Evolutionary conservation across 2,329 filamentous ascomycete species (phyloP).

Genomic region (Diplodia mutila): DNA sequence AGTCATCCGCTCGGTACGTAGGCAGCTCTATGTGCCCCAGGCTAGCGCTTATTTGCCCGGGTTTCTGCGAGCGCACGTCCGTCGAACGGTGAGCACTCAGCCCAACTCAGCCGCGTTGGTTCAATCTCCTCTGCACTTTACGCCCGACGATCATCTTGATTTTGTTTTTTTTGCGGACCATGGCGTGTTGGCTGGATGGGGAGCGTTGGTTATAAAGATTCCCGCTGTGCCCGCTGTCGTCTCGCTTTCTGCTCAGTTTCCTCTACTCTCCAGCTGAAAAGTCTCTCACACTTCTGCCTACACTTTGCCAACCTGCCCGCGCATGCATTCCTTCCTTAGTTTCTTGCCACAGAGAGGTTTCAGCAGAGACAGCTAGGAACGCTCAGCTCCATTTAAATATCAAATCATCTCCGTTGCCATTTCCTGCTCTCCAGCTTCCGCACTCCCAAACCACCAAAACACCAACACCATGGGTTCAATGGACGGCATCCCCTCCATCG

Average conservation of each 20-base stretch:
- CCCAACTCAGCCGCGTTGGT: slow-evolving; percentile 17
- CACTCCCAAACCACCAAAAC: not conserved
- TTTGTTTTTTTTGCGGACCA: not conserved
- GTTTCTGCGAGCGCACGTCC: slow-evolving; percentile 16
- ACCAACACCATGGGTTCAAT: slow-evolving; percentile 1
- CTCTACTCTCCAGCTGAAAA: not conserved
- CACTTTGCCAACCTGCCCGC: not conserved
- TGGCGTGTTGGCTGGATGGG: slow-evolving; percentile 4
- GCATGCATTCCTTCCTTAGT: not conserved
- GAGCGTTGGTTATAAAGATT: not conserved
- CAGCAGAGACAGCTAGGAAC: not conserved
- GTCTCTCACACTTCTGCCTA: not conserved
- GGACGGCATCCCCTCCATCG: slow-evolving; percentile 21
- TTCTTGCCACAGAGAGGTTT: not conserved
- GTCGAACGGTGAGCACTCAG: not conserved
- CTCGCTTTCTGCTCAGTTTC: not conserved
- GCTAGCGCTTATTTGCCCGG: slow-evolving; percentile 7
- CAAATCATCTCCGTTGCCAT: not conserved
- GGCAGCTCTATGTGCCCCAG: not conserved
- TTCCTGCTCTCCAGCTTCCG: not conserved
- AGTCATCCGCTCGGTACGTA: slow-evolving; percentile 8
- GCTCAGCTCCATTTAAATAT: not conserved
- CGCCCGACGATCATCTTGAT: slow-evolving; percentile 2
- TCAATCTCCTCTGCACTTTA: slow-evolving; percentile 6
- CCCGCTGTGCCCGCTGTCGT: not conserved